A percentile compares a stretch with the other conserved stretches of the same genome.
phyloP scores from a whole-genome alignment of 805 yeast genomes.

The Teunomyces barrocoloradensis region DNA sequence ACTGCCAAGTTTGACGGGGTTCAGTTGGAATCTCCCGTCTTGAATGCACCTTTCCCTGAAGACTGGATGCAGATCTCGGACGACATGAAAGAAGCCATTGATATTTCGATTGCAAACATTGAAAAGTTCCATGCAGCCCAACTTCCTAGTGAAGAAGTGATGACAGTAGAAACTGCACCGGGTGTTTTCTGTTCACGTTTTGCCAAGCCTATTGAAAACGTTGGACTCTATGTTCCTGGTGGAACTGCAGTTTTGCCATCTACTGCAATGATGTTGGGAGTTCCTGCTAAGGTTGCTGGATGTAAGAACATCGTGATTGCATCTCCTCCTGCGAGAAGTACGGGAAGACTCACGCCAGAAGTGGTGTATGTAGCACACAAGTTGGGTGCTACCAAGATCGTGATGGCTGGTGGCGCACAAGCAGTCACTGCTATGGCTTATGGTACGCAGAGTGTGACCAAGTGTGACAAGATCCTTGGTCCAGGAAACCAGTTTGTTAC shows the following conservation, averaged over 20 bases:
- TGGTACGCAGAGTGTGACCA: conserved; percentile 89
- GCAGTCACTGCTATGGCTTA: conserved; percentile 99
- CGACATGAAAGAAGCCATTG: conserved; percentile 80
- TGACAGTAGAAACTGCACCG: conserved; percentile 87
- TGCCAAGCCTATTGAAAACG: conserved; percentile 90
- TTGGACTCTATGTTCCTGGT: conserved; percentile 96
- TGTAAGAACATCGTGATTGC: conserved; percentile 90
- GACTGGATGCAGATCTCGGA: conserved; percentile 70
- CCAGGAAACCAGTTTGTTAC: conserved; percentile 99
- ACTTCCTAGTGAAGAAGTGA: conserved; percentile 61
- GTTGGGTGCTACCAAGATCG: conserved; percentile 86
- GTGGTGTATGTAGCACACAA: conserved; percentile 96
- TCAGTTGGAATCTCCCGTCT: conserved; percentile 62
- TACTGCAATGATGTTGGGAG: conserved; percentile 96
- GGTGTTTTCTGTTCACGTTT: conserved; percentile 95
- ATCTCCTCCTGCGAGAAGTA: conserved; percentile 85
- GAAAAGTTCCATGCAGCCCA: conserved; percentile 94
- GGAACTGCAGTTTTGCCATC: conserved; percentile 98
- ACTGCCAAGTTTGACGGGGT: conserved; percentile 93
- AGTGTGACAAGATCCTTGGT: conserved; percentile 95
- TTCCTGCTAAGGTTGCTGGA: conserved; percentile 97
- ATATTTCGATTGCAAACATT: conserved; percentile 84
- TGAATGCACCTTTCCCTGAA: conserved; percentile 83
- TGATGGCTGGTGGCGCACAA: conserved; percentile 98
- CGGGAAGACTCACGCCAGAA: conserved; percentile 93